Conservation (phyloP, 1,284 basidiomycete genomes). For the Meripilus lineatus region DNA sequence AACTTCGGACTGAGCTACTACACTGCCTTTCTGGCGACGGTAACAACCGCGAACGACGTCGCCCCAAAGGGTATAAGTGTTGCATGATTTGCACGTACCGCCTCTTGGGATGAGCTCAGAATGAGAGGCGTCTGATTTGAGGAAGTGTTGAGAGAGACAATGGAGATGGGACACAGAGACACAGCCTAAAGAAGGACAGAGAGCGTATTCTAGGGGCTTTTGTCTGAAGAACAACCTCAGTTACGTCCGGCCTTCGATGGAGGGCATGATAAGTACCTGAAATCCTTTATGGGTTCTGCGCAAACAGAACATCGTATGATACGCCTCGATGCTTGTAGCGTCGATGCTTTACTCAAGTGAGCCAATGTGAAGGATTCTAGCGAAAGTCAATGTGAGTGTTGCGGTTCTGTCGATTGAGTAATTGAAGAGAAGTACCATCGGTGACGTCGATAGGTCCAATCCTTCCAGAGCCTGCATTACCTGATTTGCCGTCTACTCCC, state of each 20-base stretch:
- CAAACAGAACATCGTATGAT: constrained; percentile 52
- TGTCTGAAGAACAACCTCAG: too few relatives aligned
- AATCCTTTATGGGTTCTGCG: constrained; percentile 33
- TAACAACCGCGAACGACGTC: constrained; percentile 69
- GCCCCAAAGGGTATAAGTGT: constrained; percentile 60
- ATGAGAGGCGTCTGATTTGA: constrained; percentile 25
- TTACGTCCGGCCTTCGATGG: too few relatives aligned
- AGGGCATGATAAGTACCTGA: too few relatives aligned
- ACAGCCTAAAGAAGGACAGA: constrained; percentile 51
- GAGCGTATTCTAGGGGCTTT: constrained; percentile 50
- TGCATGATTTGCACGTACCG: constrained; percentile 57
- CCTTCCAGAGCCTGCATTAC: constrained; percentile 42
- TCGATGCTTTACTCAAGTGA: constrained; percentile 50
- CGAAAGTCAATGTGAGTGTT: neutral
- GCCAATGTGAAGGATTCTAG: constrained; percentile 47
- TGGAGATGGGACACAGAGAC: constrained; percentile 56
- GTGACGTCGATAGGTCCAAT: constrained; percentile 57
- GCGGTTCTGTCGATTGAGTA: neutral
- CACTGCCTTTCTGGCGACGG: constrained; percentile 42
- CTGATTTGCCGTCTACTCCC: constrained; percentile 68
- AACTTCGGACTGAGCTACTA: constrained; percentile 21
- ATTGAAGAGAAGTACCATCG: constrained; percentile 43
- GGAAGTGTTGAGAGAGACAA: constrained; percentile 65
- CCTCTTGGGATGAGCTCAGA: constrained; percentile 54
- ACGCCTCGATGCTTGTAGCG: constrained; percentile 31